Percentiles rank a stretch among this genome's conserved stretches.
Conservation (phyloP, 1,139 yeast species). For the Sugiyamaella xylanicola region DNA sequence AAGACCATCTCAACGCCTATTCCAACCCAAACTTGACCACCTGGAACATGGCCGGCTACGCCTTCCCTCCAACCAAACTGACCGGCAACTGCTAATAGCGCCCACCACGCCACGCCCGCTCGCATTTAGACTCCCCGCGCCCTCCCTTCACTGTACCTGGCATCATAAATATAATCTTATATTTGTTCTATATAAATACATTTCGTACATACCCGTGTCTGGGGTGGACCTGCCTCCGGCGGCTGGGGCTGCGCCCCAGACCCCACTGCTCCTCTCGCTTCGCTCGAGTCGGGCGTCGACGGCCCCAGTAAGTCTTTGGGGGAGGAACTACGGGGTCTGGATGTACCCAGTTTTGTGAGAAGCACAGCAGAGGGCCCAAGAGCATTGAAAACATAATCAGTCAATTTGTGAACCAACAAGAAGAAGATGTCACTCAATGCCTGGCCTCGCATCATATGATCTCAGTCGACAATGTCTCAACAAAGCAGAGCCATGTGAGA, state of each 20-base stretch:
- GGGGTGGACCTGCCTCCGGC: neutral
- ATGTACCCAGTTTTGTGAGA: neutral
- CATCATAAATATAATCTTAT: neutral
- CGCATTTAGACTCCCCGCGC: no score
- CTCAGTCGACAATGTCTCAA: no score
- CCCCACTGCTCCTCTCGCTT: neutral
- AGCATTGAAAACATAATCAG: no score
- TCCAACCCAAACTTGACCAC: constrained; percentile 60
- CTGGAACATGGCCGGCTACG: constrained; percentile 70
- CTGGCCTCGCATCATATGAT: no score
- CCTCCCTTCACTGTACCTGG: neutral
- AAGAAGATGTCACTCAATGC: no score
- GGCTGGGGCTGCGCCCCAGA: neutral
- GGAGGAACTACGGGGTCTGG: no score
- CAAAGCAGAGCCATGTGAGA: no score
- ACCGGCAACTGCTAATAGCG: constrained; percentile 46
- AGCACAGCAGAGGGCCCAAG: no score
- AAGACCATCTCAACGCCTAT: constrained; percentile 64
- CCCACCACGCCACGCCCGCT: no score
- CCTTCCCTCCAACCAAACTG: constrained; percentile 57
- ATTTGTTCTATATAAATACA: constrained; percentile 1
- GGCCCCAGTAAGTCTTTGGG: neutral
- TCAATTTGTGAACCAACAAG: no score
- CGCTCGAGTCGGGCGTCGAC: neutral
- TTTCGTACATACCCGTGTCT: neutral